A percentile compares a stretch with the other conserved stretches of the same genome.
phyloP scores from a whole-genome alignment of 2,329 filamentous ascomycete genomes.

The Pseudogymnoascus sp. region DNA sequence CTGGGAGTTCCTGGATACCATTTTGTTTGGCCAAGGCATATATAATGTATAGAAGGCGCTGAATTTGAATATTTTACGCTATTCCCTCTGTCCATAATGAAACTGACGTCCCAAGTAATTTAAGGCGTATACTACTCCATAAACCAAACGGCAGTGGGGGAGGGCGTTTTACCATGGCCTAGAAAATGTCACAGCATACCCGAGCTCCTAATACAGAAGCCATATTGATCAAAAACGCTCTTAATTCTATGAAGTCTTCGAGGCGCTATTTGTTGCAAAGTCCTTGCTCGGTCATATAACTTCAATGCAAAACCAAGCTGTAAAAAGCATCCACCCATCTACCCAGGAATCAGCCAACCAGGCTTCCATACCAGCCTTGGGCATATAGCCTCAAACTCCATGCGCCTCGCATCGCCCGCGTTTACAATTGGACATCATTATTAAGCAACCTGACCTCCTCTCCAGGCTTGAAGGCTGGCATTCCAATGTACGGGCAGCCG shows the following conservation, averaged over 20 bases:
- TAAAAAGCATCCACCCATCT: not conserved
- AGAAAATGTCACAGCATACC: not conserved
- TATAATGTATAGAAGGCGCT: not conserved
- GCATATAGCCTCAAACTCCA: conserved; percentile 3
- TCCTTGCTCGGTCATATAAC: not conserved
- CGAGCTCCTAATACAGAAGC: not conserved
- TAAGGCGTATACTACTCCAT: not conserved
- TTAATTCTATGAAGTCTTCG: not conserved
- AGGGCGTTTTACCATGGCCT: not conserved
- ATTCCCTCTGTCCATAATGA: not conserved
- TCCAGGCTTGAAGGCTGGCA: conserved; percentile 93
- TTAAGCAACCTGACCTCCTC: conserved; percentile 87
- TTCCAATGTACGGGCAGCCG: conserved; percentile 75
- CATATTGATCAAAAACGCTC: not conserved
- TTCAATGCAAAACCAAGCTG: not conserved
- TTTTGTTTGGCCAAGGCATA: not conserved
- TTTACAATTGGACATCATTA: conserved; percentile 72
- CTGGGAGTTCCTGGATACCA: conserved; percentile 6
- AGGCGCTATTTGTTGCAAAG: not conserved
- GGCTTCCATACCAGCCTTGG: conserved; percentile 3
- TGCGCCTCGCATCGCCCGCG: not conserved
- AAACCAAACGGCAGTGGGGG: not conserved
- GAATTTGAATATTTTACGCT: not conserved
- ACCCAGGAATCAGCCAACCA: conserved; percentile 1
- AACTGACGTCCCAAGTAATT: not conserved